Evolutionary conservation across 2,329 filamentous ascomycete species (phyloP), one percentile per base, ranked within the genome.

Genomic region (Cordyceps fumosorosea): DNA sequence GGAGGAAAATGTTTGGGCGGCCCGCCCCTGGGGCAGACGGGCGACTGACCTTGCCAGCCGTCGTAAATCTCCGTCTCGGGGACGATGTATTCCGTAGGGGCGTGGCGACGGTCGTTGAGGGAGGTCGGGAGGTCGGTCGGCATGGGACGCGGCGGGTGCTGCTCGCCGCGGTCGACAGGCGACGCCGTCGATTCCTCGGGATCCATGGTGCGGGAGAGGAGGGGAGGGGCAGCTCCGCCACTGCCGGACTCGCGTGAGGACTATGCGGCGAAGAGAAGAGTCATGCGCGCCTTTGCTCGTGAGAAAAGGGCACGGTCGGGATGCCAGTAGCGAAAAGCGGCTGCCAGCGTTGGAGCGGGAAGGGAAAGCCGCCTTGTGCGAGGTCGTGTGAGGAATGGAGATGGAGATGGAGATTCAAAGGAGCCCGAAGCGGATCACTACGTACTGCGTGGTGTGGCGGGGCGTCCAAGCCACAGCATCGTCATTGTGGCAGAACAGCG

Each of bases 31-130:
- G 51, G 40, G 26, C 52, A 18, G 45, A 6, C 11, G 32, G 47
- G 60, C 63, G 63, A 45, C 79, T 65, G 67, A 81, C 93, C 93
- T 87, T 98, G 92, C 95, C 95, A 99, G 68, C 91, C 95, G 83
- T 99, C 95, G 75, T 98, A 99, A 79, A 97, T 91, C 80, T 98
- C 95, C 47, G 93, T 96, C 80, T 98, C 95, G 45, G 82, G 81
- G 62, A 89, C 83, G 66, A 87, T 84, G 65, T 72, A 69, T 63
- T 88, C 86, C 53, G 79, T 81, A 4, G 87, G 84, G 40, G 89
- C 83, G 69, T 82, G 82, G 68, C 88, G 85, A 64, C 95, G 86
- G 78, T 99, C 95, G 74, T 99, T 89, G 61, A 99, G 84, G 14
- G 93, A 96, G 67, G 85, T 95, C 12, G 95, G 95, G 42, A 99